Base-by-base conservation (phyloP, 768 basidiomycete genomes). In the Cystofilobasidium macerans region DNA sequence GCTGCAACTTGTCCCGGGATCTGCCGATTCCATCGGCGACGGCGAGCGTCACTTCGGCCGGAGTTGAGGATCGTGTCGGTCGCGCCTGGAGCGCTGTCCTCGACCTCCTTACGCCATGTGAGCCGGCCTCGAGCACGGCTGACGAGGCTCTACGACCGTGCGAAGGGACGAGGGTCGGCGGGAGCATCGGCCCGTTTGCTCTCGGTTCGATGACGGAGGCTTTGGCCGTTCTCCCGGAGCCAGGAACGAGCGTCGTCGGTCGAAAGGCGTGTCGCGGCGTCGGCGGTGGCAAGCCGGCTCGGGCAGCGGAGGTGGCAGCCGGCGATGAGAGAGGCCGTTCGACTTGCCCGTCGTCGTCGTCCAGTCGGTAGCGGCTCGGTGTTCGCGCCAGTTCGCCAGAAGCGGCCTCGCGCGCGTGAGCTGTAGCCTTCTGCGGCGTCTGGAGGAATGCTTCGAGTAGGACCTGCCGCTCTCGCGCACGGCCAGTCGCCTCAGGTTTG, bases 301-400 rank as follows among this genome's bases (percentile, higher is more conserved):
- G 24, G 9, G 30, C 61, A 6, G n/a, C 51, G 26, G 45, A 20
- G n/a, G 43, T 20, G 35, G 24, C 48, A 26, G 6, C 43, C n/a
- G 22, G 18, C 28, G 42, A 45, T 30, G 38, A 22, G 2, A 26
- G 58, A 40, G 22, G 58, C n/a, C 26, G 38, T 20, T n/a, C 45
- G 45, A 4, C 45, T 20, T 43, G 12, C 18, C 51, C 60, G 6
- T 20, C 26, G 36, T 63, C 62, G 9, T 63, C 62, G 35, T 14
- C 53, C 28, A 63, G 51, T 26, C 62, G 35, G 38, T 63, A 63
- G 8, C 62, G 62, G 40, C 62, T 63, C 24, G 62, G 62, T 28
- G 62, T 63, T n/a, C 62, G 35, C 48, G 61, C 16, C 3, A 13
- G 28, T 20, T 8, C 51, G 30, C 51, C 51, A 51, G 28, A 51